Conservation (phyloP, 2,329 filamentous ascomycete genomes). For the Zymoseptoria pseudotritici region DNA sequence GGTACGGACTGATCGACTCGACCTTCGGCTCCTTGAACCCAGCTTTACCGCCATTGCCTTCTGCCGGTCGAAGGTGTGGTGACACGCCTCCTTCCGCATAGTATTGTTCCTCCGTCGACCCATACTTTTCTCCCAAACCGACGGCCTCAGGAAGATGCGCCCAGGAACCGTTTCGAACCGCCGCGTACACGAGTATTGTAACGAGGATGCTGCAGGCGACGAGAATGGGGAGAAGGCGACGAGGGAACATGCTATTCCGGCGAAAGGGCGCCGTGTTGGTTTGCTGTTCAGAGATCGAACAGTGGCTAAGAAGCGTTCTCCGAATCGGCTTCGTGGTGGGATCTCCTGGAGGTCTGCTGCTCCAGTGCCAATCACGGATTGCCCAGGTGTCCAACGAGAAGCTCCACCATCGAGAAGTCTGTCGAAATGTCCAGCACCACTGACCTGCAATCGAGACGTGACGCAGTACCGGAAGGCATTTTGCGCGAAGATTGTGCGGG, state of each 20-base stretch:
- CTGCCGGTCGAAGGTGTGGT: constrained; percentile 16
- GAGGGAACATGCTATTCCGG: constrained; percentile 21
- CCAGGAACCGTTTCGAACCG: constrained; percentile 34
- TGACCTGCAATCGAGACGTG: not conserved
- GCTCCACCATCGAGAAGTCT: not conserved
- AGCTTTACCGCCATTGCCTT: constrained; percentile 7
- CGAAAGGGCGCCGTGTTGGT: constrained; percentile 20
- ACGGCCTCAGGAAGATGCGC: constrained; percentile 34
- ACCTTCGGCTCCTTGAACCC: constrained; percentile 23
- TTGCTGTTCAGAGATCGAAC: not conserved
- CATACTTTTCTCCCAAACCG: constrained; percentile 32
- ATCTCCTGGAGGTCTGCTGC: not conserved
- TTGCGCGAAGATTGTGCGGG: not conserved
- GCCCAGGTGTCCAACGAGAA: not conserved
- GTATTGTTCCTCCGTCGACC: constrained; percentile 18
- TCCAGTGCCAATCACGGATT: not conserved
- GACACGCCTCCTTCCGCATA: constrained; percentile 15
- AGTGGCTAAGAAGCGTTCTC: not conserved
- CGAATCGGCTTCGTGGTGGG: not conserved
- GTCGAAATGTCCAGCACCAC: not conserved
- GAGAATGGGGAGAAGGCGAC: constrained; percentile 19
- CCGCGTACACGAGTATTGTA: constrained; percentile 28
- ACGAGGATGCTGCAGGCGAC: constrained; percentile 16
- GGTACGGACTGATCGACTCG: constrained; percentile 21
- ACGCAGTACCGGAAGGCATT: not conserved